Base-by-base conservation (phyloP, 2,329 filamentous ascomycete genomes). In the Neofusicoccum cordaticola region DNA sequence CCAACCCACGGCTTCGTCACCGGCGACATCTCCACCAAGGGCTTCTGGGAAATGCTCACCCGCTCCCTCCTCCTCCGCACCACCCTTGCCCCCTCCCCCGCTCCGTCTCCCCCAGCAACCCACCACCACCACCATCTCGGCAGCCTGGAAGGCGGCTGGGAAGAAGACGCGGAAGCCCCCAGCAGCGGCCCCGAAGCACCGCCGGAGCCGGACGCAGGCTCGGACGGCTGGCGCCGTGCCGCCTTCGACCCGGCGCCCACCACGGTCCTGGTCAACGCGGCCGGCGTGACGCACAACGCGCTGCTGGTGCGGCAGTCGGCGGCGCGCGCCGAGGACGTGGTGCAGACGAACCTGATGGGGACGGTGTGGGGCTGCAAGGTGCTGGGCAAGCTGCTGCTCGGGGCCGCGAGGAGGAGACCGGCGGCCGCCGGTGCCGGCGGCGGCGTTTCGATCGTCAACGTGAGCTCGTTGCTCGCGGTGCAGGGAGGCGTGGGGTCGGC, bases 231-330 rank as follows among this genome's bases (percentile, higher is more conserved):
- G 37, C 37, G 13, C 37, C 11, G 11, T 11, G 9, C 37, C 6
- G 37, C 37, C 37, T 64, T 44, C 53, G 12, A n/a, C 34, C 27
- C 56, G 45, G 5, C 34, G 11, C 39, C 41, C 41, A 11, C 75
- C 12, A 73, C 76, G 42, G 71, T 94, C 35, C 84, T 96, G 1
- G 84, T 96, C 68, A 96, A 96, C 72, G 90, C 90, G 31, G 92
- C 92, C 0, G 93, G 92, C 9, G 81, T 93, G 22, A 83, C 88
- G 0, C 87, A 92, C 69, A 83, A 83, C 12, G 85, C 83, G 0
- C 80, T 92, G 0, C 82, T 95, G n/a, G 78, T 86, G 50, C 80
- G 82, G 9, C 86, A 85, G 1, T 71, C 76, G 0, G 72, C 83
- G 0, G 73, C 78, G 0, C 79, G 83, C 2, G 80, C 92, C 22